These are phyloP conservation scores for Viola odorata DNA, from an alignment of 345 rosid genomes.

Conservation along the genomic window DNA sequence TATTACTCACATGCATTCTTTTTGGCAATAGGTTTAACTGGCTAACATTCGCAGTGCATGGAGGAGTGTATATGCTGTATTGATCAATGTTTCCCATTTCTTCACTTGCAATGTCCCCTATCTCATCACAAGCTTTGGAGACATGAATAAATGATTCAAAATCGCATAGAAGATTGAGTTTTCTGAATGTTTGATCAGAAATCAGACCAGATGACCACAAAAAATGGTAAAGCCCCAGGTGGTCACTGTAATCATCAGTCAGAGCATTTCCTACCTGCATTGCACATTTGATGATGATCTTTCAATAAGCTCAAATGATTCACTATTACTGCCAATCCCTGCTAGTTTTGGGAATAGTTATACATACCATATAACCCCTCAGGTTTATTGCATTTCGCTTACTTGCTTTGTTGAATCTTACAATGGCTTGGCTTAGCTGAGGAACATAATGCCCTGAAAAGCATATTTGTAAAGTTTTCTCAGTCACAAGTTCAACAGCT, in stretches of 20 bases:
- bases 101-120: conserved; percentile 47
- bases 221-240: conserved; percentile 73
- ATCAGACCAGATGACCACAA: conserved; percentile 85
- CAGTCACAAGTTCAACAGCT: too few species aligned
- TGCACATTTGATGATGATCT: conserved; percentile 7
- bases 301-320: conserved; percentile 8
- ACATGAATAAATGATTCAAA: conserved; percentile 58
- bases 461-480: conserved; percentile 1
- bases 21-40: conserved; percentile 47
- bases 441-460: conserved; percentile 90
- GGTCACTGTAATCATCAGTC: conserved; percentile 81
- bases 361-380: conserved; percentile 81
- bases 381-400: conserved; percentile 48
- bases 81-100: conserved; percentile 83
- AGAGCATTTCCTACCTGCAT: conserved; percentile 91
- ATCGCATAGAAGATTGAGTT: conserved; percentile 62
- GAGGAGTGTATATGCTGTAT: conserved; percentile 78
- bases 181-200: conserved; percentile 74
- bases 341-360: conserved; percentile 4
- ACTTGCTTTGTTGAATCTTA: conserved; percentile 44
- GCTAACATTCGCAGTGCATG: conserved; percentile 52
- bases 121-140: conserved; percentile 50
- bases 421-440: conserved; percentile 80
- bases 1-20: conserved; percentile 52
- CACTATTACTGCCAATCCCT: not conserved